Percentiles rank a stretch among this genome's conserved stretches.
phyloP scores from a whole-genome alignment of 768 basidiomycete species.

The Rhizopogon sp. region DNA sequence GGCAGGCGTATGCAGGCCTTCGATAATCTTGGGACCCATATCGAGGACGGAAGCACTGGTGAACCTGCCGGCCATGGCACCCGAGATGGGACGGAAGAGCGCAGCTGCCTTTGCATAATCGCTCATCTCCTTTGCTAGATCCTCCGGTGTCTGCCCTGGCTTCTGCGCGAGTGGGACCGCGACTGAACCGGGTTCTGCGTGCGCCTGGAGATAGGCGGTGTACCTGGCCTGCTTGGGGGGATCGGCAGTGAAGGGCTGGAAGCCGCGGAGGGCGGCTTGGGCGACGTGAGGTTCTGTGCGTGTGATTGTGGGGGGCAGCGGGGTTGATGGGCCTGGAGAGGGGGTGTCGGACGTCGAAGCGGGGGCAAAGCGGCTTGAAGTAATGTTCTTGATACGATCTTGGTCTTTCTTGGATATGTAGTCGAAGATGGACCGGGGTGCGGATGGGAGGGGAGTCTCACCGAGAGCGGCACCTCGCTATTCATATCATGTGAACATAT shows the following conservation, averaged over 20 bases:
- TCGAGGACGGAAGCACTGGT: conserved; percentile 77
- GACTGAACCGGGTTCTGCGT: conserved; percentile 44
- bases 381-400: conserved; percentile 71
- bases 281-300: conserved; percentile 74
- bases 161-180: conserved; percentile 45
- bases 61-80: conserved; percentile 94
- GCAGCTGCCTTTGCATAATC: conserved; percentile 86
- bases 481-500: conserved; percentile 4
- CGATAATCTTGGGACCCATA: conserved; percentile 51
- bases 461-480: conserved; percentile 84
- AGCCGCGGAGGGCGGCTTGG: conserved; percentile 81
- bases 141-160: conserved; percentile 56
- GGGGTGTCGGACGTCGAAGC: conserved; percentile 23
- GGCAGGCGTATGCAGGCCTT: conserved; percentile 64
- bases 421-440: conserved; percentile 85
- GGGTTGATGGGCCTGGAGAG: conserved; percentile 21
- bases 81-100: conserved; percentile 88
- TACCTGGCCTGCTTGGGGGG: conserved; percentile 84
- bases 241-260: conserved; percentile 80
- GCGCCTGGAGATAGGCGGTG: conserved; percentile 71
- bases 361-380: conserved; percentile 24
- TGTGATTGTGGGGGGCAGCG: conserved; percentile 44
- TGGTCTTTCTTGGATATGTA: conserved; percentile 90
- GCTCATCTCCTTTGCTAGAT: conserved; percentile 75
- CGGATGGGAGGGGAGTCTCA: conserved; percentile 66